Percentiles rank a stretch among this genome's conserved stretches.
Evolutionary conservation across 2,329 filamentous ascomycete species (phyloP).

Genomic region (Cladosporium sphaerospermum): DNA sequence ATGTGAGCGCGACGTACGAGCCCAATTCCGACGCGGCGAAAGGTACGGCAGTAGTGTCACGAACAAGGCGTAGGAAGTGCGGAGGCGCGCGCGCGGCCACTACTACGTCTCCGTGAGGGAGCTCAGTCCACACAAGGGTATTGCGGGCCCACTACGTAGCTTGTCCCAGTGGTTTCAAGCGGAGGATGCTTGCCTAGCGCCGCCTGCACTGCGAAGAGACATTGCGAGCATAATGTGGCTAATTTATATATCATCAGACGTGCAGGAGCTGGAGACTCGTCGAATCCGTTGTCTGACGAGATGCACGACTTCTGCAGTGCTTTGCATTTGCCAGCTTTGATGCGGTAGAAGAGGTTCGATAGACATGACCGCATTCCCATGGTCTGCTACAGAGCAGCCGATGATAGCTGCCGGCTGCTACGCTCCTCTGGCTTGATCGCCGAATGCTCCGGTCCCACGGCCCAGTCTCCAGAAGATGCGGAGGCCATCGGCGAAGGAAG

Average conservation of each 20-base stretch:
- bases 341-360: too few species aligned
- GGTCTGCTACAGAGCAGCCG: not conserved
- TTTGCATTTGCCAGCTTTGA: too few species aligned
- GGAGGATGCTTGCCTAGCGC: conserved; percentile 7
- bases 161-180: conserved; percentile 5
- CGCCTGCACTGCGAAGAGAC: conserved; percentile 3
- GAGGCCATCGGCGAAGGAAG: conserved; percentile 8
- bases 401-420: conserved; percentile 1
- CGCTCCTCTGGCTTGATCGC: conserved; percentile 8
- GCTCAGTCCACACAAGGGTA: not conserved
- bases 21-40: too few species aligned
- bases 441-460: conserved; percentile 6
- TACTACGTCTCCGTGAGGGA: conserved; percentile 6
- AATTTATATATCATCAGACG: conserved; percentile 1
- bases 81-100: conserved; percentile 3
- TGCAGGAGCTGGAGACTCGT: not conserved
- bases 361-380: too few species aligned
- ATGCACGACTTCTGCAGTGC: too few species aligned
- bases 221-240: not conserved
- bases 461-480: conserved; percentile 10
- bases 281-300: too few species aligned
- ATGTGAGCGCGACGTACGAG: not conserved
- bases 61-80: conserved; percentile 4
- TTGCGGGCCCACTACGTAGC: not conserved
- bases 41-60: not conserved